Evolutionary conservation across 345 rosid species (phyloP).

Genomic region (Eucalyptus rudis): DNA sequence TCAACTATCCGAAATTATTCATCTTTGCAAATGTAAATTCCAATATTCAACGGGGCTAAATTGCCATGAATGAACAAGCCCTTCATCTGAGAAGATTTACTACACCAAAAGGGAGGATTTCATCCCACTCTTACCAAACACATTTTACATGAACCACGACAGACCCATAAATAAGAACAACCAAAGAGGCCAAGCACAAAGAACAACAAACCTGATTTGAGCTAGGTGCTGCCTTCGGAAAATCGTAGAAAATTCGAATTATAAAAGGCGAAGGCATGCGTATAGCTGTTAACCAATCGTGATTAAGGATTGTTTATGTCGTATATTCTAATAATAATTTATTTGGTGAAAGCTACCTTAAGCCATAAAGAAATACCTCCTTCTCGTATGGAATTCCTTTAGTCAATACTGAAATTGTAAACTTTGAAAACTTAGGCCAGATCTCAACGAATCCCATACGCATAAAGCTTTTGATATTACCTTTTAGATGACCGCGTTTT

Average conservation of each 20-base stretch:
- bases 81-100: neutral
- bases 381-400: neutral
- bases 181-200: neutral
- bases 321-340: neutral
- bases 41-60: neutral
- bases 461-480: neutral
- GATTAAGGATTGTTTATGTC: neutral
- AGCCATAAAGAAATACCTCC: neutral
- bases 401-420: neutral
- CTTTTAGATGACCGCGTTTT: neutral
- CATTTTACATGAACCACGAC: neutral
- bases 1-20: neutral
- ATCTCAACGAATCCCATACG: neutral
- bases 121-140: neutral
- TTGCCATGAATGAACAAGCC: neutral
- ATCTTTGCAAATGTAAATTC: neutral
- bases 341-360: neutral
- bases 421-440: neutral
- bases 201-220: neutral
- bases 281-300: neutral
- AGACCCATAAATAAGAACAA: neutral
- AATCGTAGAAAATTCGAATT: neutral
- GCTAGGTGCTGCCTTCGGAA: neutral
- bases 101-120: neutral
- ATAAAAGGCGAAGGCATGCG: neutral